Conservation (phyloP, 495 filamentous ascomycete species). For the Penicillium longicatenatum region DNA sequence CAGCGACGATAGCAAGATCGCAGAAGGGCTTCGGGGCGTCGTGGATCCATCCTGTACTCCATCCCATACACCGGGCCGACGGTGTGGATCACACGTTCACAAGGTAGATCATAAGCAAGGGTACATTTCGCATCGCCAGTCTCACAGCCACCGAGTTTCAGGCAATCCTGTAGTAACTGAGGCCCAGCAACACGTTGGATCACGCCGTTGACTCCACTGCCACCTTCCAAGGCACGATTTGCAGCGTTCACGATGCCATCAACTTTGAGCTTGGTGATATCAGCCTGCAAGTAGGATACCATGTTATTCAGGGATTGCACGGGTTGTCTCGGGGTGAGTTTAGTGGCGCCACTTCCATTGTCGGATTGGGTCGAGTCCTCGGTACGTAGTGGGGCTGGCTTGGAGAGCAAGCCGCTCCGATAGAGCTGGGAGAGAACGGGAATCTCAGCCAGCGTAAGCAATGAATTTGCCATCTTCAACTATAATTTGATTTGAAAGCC, state of each 20-base stretch:
- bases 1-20: conserved; percentile 73
- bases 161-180: conserved; percentile 69
- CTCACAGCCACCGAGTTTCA: conserved; percentile 64
- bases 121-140: conserved; percentile 88
- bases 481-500: not conserved
- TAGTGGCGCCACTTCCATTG: conserved; percentile 9
- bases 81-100: conserved; percentile 79
- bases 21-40: conserved; percentile 52
- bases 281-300: conserved; percentile 68
- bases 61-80: conserved; percentile 81
- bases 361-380: not conserved
- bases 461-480: not conserved
- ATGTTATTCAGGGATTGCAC: conserved; percentile 64
- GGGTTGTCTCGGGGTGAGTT: conserved; percentile 36
- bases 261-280: conserved; percentile 80
- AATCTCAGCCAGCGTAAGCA: conserved; percentile 13
- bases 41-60: conserved; percentile 30
- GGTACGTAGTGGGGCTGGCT: not conserved
- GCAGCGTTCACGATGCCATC: conserved; percentile 94
- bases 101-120: conserved; percentile 71
- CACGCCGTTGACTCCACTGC: conserved; percentile 85
- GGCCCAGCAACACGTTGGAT: conserved; percentile 85
- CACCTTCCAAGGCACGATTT: conserved; percentile 75
- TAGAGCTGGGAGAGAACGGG: conserved; percentile 17
- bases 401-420: not conserved